phyloP scores from a whole-genome alignment of 352 stramenopile species.

The Phytopythium vexans region DNA sequence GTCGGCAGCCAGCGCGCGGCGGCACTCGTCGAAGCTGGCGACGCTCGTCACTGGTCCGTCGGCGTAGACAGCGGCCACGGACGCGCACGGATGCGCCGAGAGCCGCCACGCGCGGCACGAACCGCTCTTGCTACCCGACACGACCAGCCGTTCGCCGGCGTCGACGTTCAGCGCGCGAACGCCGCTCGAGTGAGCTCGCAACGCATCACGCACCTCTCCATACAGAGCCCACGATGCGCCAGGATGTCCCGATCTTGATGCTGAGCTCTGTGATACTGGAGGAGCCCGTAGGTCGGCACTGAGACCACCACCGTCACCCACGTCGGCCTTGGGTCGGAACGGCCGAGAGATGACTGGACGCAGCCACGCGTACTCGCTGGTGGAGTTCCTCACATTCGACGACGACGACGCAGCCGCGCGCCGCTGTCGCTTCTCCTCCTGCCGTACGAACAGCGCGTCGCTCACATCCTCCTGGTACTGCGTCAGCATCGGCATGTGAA shows the following conservation, averaged over 20 bases:
- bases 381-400: not conserved
- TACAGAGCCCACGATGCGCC: constrained; percentile 25
- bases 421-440: constrained; percentile 51
- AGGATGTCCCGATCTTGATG: not conserved
- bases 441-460: constrained; percentile 44
- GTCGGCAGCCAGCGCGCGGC: constrained; percentile 36
- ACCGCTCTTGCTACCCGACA: constrained; percentile 74
- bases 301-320: not conserved
- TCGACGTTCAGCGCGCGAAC: constrained; percentile 57
- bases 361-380: constrained; percentile 25
- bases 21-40: constrained; percentile 22
- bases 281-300: too few relatives aligned
- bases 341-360: constrained; percentile 16
- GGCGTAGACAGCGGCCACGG: constrained; percentile 21
- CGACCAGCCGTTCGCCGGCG: constrained; percentile 49
- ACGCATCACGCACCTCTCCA: constrained; percentile 45
- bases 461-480: constrained; percentile 47
- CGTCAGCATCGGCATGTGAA: constrained; percentile 43
- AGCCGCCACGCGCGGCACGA: constrained; percentile 72
- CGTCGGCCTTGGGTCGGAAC: constrained; percentile 8
- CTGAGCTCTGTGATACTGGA: not conserved
- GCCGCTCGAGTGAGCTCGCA: constrained; percentile 64
- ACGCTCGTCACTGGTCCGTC: constrained; percentile 20
- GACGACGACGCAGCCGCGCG: not conserved
- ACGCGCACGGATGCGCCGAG: constrained; percentile 33